Percentiles rank a stretch among this genome's conserved stretches.
Evolutionary conservation across 1,139 yeast species (phyloP).

Genomic region (Debaryomyces singareniensis): DNA sequence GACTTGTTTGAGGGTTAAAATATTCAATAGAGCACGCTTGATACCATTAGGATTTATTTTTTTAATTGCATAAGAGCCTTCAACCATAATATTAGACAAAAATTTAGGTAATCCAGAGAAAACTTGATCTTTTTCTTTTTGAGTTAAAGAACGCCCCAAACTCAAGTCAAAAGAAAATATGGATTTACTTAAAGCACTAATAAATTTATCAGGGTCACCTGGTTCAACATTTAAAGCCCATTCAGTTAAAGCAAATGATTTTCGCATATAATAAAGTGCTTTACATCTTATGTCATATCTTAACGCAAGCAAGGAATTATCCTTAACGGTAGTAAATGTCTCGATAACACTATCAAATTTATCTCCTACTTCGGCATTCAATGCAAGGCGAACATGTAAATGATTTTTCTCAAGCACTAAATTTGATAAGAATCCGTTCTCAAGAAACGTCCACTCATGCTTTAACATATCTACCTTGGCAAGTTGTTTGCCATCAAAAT

Average conservation of each 20-base stretch:
- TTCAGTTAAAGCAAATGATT: slow-evolving; percentile 32
- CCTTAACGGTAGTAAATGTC: slow-evolving; percentile 41
- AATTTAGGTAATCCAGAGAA: slow-evolving; percentile 51
- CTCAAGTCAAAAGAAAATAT: slow-evolving; percentile 46
- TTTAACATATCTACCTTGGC: slow-evolving; percentile 40
- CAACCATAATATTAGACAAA: slow-evolving; percentile 51
- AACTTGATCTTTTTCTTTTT: slow-evolving; percentile 24
- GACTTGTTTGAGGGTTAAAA: slow-evolving; percentile 71
- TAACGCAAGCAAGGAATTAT: slow-evolving; percentile 47
- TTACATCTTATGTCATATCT: slow-evolving; percentile 64
- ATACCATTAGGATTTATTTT: slow-evolving; percentile 62
- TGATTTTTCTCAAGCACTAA: slow-evolving; percentile 7
- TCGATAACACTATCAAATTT: slow-evolving; percentile 45
- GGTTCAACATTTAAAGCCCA: slow-evolving; percentile 46
- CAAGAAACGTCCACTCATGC: slow-evolving; percentile 53
- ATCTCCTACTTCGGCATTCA: slow-evolving; percentile 28
- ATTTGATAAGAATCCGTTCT: slow-evolving; percentile 28
- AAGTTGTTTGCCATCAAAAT: slow-evolving; percentile 15
- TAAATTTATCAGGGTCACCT: slow-evolving; percentile 60
- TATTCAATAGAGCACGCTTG: slow-evolving; percentile 60
- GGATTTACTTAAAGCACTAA: slow-evolving; percentile 55
- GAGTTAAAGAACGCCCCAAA: slow-evolving; percentile 21
- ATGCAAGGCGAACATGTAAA: slow-evolving; percentile 28
- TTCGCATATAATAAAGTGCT: slow-evolving; percentile 53
- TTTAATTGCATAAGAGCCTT: slow-evolving; percentile 51